Percentiles rank a stretch among this genome's conserved stretches.
Evolutionary conservation across 169 alveolate genomes (phyloP).

Genomic region (Blepharisma undulans): DNA sequence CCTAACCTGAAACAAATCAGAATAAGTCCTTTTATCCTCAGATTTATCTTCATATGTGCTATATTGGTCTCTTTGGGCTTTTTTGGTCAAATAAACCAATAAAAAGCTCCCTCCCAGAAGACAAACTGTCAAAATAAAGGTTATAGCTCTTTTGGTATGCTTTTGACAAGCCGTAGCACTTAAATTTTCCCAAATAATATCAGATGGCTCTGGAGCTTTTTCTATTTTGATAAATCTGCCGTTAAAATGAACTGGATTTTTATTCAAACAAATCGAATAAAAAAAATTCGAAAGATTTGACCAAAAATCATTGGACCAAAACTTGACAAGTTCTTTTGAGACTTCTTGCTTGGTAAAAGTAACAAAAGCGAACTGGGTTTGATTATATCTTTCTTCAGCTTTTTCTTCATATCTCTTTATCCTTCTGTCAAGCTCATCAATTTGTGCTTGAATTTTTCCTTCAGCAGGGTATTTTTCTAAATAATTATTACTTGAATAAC

Average conservation of each 20-base stretch:
- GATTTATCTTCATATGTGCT: neutral
- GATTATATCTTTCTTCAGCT: neutral
- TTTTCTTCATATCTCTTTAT: neutral
- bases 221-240: neutral
- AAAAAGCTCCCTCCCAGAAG: neutral
- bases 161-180: neutral
- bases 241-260: neutral
- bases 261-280: neutral
- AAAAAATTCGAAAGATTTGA: neutral
- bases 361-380: neutral
- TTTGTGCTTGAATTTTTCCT: neutral
- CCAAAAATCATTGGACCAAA: neutral
- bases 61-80: neutral
- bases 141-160: neutral
- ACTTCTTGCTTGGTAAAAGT: neutral
- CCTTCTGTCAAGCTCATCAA: neutral
- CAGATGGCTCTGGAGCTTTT: conserved; percentile 43
- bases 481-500: neutral
- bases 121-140: neutral
- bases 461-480: neutral
- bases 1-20: neutral
- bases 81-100: neutral
- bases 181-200: conserved; percentile 38
- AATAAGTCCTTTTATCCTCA: neutral
- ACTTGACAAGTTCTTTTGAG: neutral